Base-by-base conservation (phyloP, 306 rosid species). In the Mucuna pruriens region DNA sequence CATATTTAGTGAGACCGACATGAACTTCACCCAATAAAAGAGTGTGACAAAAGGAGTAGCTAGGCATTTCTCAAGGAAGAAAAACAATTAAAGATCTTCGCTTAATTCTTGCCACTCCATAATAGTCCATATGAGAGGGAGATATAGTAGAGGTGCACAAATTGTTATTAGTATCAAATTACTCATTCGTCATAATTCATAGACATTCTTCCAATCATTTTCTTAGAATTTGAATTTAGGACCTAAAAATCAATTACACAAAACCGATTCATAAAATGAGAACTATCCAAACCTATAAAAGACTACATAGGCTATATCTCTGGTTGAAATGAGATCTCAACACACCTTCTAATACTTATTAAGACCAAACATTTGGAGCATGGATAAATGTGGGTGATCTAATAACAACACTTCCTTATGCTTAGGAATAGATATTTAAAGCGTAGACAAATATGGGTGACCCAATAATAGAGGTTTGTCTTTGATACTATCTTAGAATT, bases 141-240 rank as follows among this genome's bases (percentile, higher is more conserved):
- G 49, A 2, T 57, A 29, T 1, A 26, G 12, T 12, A 55, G 45
- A 67, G 49, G 61, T 9, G 17, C 58, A 45, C 31, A 71, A 42
- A 15, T 58, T 26, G 57, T 42, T 58, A 44, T 48, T 80, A 60
- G 31, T 60, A 25, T 52, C 45, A 55, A 54, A 40, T 22, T 77
- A 49, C n/a, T 4, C 16, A 16, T 49, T n/a, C 23, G 4, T 51
- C 55, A 39, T 7, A 11, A 74, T 20, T 22, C 67, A 74, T 17
- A 4, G 6, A 19, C 16, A 40, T 11, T 33, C 3, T 34, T 49
- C 65, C 65, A 34, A 49, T 40, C 12, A 15, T 25, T 20, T 55
- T 55, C 62, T 55, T 20, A 46, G 4, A 46, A 15, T 15, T 46
- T 46, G 54, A 19, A 2, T 13, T 15, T 0, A 46, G 7, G 54